Conservation (phyloP, 176 grass and related monocot species). For the Tuctoria greenei region DNA sequence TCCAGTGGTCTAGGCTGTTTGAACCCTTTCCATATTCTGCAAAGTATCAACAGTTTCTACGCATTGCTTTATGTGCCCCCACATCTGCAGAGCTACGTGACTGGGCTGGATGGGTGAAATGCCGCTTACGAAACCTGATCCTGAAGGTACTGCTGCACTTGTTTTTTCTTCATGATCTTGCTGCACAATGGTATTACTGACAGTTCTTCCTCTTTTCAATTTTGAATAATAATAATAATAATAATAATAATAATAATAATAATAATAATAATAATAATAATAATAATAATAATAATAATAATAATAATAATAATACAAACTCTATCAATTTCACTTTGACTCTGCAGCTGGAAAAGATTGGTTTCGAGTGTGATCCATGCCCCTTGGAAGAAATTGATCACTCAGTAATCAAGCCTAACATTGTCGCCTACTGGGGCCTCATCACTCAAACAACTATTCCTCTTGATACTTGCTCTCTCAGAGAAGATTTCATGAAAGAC, state of each 20-base stretch:
- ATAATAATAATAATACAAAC: too few species aligned
- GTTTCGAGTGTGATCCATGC: slow-evolving; percentile 55
- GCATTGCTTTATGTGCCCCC: slow-evolving; percentile 50
- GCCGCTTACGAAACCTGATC: slow-evolving; percentile 55
- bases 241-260: too few species aligned
- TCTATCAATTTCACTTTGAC: neutral
- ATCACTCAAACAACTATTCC: neutral
- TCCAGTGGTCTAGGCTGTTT: slow-evolving; percentile 55
- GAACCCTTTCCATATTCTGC: slow-evolving; percentile 50
- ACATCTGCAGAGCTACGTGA: slow-evolving; percentile 46
- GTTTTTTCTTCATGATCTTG: slow-evolving; percentile 3
- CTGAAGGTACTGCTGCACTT: slow-evolving; percentile 45
- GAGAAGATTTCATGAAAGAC: slow-evolving; percentile 59
- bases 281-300: too few species aligned
- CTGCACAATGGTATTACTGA: neutral
- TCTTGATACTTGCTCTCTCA: slow-evolving; percentile 29
- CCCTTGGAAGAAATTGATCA: slow-evolving; percentile 57
- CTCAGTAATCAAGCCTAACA: slow-evolving; percentile 38
- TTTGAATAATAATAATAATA: neutral
- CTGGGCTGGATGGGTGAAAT: slow-evolving; percentile 81
- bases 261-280: too few species aligned
- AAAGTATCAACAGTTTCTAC: slow-evolving; percentile 46
- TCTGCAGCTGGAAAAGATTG: slow-evolving; percentile 50
- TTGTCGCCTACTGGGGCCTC: slow-evolving; percentile 63
- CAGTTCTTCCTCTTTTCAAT: slow-evolving; percentile 1